Evolutionary conservation across 1,139 yeast genomes (phyloP).

Genomic region (Saccharomycopsis crataegensis): DNA sequence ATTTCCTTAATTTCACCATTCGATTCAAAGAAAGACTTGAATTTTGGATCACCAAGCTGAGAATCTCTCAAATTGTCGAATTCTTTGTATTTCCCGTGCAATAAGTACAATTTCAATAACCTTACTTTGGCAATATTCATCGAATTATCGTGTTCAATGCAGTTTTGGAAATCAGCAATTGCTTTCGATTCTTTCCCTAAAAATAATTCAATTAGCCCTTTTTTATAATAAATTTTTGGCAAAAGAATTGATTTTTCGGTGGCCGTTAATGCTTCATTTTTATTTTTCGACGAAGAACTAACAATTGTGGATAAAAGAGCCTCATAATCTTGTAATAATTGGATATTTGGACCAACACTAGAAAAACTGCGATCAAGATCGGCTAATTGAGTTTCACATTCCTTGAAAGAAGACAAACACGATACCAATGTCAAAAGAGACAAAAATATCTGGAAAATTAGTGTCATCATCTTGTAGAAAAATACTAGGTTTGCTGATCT

Average conservation of each 20-base stretch:
- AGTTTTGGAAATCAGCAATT: slow-evolving; percentile 37
- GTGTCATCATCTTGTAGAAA: too few species aligned
- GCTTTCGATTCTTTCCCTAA: slow-evolving; percentile 43
- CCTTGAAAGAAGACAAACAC: not conserved
- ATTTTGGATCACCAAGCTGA: not conserved
- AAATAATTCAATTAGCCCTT: slow-evolving; percentile 46
- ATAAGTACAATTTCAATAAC: slow-evolving; percentile 38
- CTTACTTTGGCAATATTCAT: slow-evolving; percentile 39
- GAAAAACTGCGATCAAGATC: slow-evolving; percentile 8
- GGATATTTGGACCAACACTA: slow-evolving; percentile 7
- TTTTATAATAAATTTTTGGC: slow-evolving; percentile 40
- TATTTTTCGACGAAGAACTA: not conserved
- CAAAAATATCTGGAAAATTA: too few species aligned
- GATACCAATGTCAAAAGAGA: too few species aligned
- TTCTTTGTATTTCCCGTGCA: slow-evolving; percentile 32
- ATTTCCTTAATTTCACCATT: slow-evolving; percentile 6
- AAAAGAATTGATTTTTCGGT: not conserved
- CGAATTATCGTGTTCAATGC: slow-evolving; percentile 33
- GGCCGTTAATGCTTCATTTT: not conserved
- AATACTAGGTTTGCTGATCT: too few species aligned
- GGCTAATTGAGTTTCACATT: not conserved
- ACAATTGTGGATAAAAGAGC: slow-evolving; percentile 3
- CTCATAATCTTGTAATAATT: slow-evolving; percentile 16
- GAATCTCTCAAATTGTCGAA: not conserved
- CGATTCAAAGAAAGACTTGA: not conserved